Evolutionary conservation across 2,329 filamentous ascomycete genomes (phyloP).

Genomic region (Venturia aucupariae): DNA sequence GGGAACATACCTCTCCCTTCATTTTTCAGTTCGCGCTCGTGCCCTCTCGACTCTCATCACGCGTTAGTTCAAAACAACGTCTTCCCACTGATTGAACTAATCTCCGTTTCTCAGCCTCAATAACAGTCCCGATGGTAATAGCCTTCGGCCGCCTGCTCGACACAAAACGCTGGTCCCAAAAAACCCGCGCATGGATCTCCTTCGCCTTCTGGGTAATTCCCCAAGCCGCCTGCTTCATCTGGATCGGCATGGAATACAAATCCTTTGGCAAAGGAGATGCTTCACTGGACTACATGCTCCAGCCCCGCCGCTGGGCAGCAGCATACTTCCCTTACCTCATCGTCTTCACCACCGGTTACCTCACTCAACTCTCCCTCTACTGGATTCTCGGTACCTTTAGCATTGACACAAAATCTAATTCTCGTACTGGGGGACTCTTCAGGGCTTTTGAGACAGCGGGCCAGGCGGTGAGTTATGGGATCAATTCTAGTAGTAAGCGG

Average conservation of each 20-base stretch:
- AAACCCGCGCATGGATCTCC: neutral
- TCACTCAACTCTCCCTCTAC: neutral
- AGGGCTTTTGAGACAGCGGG: neutral
- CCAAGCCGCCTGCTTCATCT: neutral
- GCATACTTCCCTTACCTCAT: neutral
- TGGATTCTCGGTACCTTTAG: neutral
- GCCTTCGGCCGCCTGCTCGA: neutral
- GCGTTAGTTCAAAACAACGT: neutral
- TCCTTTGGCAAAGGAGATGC: neutral
- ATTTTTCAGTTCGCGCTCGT: constrained; percentile 60
- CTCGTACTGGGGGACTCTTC: neutral
- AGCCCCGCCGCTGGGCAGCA: neutral
- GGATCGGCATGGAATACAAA: neutral
- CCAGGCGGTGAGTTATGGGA: neutral
- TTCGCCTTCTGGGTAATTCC: neutral
- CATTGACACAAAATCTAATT: neutral
- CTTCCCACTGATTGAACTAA: neutral
- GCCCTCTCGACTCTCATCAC: constrained; percentile 36
- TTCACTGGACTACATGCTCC: neutral
- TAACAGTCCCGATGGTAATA: neutral
- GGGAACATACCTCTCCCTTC: constrained; percentile 52
- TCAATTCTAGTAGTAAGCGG: neutral
- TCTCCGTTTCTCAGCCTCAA: neutral
- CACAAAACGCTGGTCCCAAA: neutral
- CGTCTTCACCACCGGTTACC: neutral